These are phyloP conservation scores for Cornus florida DNA, from an alignment of 148 eudicot genomes.

Conservation along the genomic window DNA sequence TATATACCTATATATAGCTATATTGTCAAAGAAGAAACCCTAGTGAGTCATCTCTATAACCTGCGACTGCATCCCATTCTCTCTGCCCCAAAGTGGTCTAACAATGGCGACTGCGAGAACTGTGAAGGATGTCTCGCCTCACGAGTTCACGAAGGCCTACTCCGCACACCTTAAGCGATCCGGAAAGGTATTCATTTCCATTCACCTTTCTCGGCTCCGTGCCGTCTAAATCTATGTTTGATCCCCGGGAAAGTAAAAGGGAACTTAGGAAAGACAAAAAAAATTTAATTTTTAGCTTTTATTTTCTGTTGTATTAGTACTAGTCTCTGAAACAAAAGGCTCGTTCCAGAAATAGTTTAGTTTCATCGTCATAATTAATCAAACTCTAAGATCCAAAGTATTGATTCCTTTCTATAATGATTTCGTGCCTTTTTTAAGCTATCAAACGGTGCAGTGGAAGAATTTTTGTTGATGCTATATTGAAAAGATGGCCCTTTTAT, in stretches of 20 bases:
- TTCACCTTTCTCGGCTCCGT: not conserved
- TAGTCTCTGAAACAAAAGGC: too few species aligned
- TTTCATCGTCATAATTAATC: not conserved
- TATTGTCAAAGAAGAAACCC: not conserved
- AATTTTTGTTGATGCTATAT: too few species aligned
- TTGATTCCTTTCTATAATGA: too few species aligned
- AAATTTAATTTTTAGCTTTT: too few species aligned
- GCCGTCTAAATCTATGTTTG: not conserved
- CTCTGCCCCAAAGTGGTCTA: not conserved
- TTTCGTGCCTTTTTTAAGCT: not conserved
- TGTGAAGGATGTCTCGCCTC: slow-evolving; percentile 53
- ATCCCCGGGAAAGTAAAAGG: not conserved
- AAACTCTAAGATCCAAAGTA: not conserved
- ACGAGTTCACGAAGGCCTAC: slow-evolving; percentile 43
- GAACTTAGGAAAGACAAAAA: too few species aligned
- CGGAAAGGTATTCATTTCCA: slow-evolving; percentile 29
- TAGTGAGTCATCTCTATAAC: not conserved
- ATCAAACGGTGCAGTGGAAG: too few species aligned
- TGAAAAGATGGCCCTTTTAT: too few species aligned
- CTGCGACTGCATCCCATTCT: not conserved
- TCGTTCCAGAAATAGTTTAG: not conserved
- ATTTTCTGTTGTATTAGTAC: too few species aligned
- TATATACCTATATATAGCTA: not conserved
- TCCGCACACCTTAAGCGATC: slow-evolving; percentile 52
- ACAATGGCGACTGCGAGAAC: slow-evolving; percentile 40